Evolutionary conservation across 1,284 basidiomycete species (phyloP), one percentile per base, ranked within the genome.

Genomic region (Pseudozyma sp.): DNA sequence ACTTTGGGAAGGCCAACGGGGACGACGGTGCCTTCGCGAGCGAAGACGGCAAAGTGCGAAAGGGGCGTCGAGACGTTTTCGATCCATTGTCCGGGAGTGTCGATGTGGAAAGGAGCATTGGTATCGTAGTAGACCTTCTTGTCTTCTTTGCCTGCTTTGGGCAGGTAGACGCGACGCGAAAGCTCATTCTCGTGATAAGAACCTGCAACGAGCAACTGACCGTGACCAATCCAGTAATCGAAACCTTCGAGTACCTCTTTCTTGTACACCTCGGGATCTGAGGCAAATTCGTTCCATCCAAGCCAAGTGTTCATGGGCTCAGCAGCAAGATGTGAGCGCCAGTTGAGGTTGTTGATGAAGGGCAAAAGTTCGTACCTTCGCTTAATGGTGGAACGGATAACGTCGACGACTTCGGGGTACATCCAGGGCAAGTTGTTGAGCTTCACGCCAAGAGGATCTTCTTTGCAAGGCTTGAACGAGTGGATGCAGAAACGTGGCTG

Each of bases 381-480:
- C 73, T 86, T 85, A 79, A 87, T 87, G 19, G 82, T 80, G 10
- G 69, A 62, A 6, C 86, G 79, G 59, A 87, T 79, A 38, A 83
- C 71, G 3, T 86, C 85, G 50, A 86, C 78, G 16, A 87, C 85
- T 36, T 85, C 84, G 43, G 86, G 86, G 62, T 87, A 86, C 86
- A 87, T 87, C 86, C 86, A 87, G 5, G 86, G 86, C 11, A 83
- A 64, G 73, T 87, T 87, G 34, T 86, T 86, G 42, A 78, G 71
- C 39, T 80, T 81, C 47, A 80, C 81, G 5, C 86, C 86, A 4
- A 70, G 70, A 0, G 81, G 79, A 60, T 86, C 86, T 31, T 84
- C 73, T 52, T 83, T 79, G 61, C 83, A 82, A 7, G 86, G 86
- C 81, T 87, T 87, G 84, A 85, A 87, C 19, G 82, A 84, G 77